These are phyloP conservation scores for Lepidium africanum DNA, from an alignment of 345 rosid genomes.

Conservation along the genomic window DNA sequence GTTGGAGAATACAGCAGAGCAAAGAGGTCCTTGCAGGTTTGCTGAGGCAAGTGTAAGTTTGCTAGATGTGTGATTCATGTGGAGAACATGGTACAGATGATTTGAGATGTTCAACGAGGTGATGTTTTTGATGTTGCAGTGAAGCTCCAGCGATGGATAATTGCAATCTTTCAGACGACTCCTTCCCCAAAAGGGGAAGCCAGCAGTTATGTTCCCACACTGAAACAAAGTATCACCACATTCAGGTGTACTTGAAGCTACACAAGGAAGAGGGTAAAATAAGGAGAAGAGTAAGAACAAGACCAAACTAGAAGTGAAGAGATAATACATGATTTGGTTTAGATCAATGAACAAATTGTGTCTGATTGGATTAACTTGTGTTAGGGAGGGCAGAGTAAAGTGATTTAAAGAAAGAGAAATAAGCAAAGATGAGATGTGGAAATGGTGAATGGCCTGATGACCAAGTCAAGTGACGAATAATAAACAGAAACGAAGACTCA, in stretches of 20 bases:
- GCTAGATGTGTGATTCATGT: not conserved
- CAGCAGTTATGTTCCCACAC: conserved; percentile 26
- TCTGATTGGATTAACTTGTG: not conserved
- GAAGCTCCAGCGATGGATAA: conserved; percentile 24
- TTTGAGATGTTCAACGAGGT: not conserved
- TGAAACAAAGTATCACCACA: not conserved
- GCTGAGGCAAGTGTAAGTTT: conserved; percentile 17
- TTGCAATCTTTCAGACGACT: not conserved
- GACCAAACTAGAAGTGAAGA: not conserved
- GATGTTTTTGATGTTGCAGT: not conserved
- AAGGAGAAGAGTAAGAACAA: not conserved
- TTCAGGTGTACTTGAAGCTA: not conserved
- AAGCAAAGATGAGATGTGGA: not conserved
- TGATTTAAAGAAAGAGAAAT: not conserved
- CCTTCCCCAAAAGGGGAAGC: conserved; percentile 40
- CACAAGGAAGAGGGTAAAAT: not conserved
- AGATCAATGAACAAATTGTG: not conserved
- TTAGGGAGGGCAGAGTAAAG: not conserved
- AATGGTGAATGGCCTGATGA: not conserved
- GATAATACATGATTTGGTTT: not conserved
- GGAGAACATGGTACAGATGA: conserved; percentile 13
- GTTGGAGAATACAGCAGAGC: not conserved
- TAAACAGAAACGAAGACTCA: too few species aligned
- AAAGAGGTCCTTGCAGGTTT: not conserved
- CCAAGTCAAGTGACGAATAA: not conserved